Base-by-base conservation (phyloP, 1,284 basidiomycete genomes). In the Leccinum angustisporum region DNA sequence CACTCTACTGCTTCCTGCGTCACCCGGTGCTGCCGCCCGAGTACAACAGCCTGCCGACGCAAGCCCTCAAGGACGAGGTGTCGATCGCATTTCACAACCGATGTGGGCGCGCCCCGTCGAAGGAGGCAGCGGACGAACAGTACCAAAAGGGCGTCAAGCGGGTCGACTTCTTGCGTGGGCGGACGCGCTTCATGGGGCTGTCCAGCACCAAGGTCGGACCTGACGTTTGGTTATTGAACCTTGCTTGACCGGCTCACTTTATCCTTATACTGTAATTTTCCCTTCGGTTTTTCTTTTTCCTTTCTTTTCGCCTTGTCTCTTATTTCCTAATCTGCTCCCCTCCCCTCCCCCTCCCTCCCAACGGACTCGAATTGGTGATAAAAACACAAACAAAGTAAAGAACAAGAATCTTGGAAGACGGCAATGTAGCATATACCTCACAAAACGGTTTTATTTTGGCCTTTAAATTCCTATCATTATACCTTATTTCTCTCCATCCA, bases 61-160 rank as follows among this genome's bases (percentile, higher is more conserved):
- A 73, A n/a, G 64, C 68, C 5, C 73, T 77, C 48, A 74, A 68
- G 57, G 72, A 75, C 13, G 64, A 71, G 9, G 79, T 82, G 3
- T 77, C 78, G 0, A 67, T 69, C 3, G 78, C 81, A 5, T 85
- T 82, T 62, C 79, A 81, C 64, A 61, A 65, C 4, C 76, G 83
- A 2, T 82, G 72, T 36, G 50, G 55, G 0, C 70, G 70, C 2
- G 67, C 68, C 1, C 55, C 64, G 0, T 61, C 72, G 0, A 59
- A 60, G 8, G 71, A 62, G 56, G 61, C 58, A 0, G 63, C 58
- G 3, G 66, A 66, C 11, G 68, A 72, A 25, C 76, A 79, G 60
- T 65, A 72, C 59, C 64, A 63, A 5, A 76, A 77, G 66, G 80
- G 81, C 0, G 65, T 83, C 11, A 79, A 79, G 61, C 73, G 79